phyloP scores from a whole-genome alignment of 768 basidiomycete genomes.

The Kwoniella mangroviensis region DNA sequence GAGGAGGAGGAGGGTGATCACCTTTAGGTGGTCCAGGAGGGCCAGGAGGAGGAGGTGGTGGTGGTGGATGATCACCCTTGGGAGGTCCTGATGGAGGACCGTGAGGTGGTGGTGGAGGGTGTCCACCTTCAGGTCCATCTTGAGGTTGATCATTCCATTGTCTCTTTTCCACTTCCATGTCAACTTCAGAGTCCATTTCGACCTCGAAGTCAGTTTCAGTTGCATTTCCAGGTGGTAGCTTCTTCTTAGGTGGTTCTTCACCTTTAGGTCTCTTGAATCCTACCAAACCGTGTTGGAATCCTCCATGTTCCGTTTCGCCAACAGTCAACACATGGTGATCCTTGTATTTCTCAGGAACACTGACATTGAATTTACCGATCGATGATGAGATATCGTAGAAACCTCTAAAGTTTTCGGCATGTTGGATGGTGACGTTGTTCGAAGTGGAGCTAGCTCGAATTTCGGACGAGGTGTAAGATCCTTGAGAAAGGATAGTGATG shows the following conservation, averaged over 20 bases:
- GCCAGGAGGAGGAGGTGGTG: conserved; percentile 13
- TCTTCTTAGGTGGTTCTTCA: conserved; percentile 5
- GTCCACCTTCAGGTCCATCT: conserved; percentile 1
- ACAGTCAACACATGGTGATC: conserved; percentile 33
- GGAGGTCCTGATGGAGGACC: conserved; percentile 7
- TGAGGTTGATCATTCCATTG: conserved; percentile 4
- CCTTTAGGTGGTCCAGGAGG: conserved; percentile 13
- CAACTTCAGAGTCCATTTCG: neutral
- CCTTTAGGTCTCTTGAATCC: conserved; percentile 26
- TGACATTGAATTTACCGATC: conserved; percentile 30
- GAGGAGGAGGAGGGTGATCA: conserved; percentile 17
- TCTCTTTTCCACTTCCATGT: conserved; percentile 7
- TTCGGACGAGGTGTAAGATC: conserved; percentile 21
- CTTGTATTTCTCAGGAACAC: conserved; percentile 28
- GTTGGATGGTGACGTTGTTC: conserved; percentile 25
- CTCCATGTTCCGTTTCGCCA: conserved; percentile 31
- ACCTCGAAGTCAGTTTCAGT: neutral
- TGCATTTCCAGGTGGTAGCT: neutral
- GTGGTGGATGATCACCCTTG: conserved; percentile 10
- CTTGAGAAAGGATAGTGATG: conserved; percentile 31
- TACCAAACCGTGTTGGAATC: conserved; percentile 35
- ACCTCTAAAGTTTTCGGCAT: conserved; percentile 36
- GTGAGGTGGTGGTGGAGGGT: conserved; percentile 12
- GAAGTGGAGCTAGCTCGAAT: conserved; percentile 35
- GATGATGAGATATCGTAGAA: conserved; percentile 32